Evolutionary conservation across 768 basidiomycete genomes (phyloP), one percentile per base, ranked within the genome.

Genomic region (Agrocybe pediades): DNA sequence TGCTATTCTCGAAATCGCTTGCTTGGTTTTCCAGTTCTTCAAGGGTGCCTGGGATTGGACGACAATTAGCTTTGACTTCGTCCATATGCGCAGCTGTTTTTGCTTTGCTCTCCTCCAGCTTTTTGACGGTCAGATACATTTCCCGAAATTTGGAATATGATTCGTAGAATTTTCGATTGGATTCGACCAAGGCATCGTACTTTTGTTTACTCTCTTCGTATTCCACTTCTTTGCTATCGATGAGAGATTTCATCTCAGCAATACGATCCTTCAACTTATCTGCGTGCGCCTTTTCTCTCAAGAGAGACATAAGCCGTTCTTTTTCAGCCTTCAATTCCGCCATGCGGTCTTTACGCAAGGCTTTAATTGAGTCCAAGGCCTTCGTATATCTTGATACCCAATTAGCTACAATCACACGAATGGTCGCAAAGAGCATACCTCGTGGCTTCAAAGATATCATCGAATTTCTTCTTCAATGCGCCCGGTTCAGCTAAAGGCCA

Each of bases 391-490:
- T 97, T 53, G 16, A 21, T 36, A 51, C 45, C 9, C 55, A 43
- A 47, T 39, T 1, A 16, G 23, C 19, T 5, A 23, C 24, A 25
- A 56, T 41, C 17, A 41, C 13, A 25, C 17, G 15, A 23, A 8
- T 20, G n/a, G 9, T 43, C 6, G 7, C 23, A 11, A n/a, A 29
- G 27, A 39, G 65, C 76, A 26, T 46, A 91, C 94, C 90, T 89
- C 17, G 95, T 98, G 3, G 97, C 97, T 70, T 99, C 97, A 63
- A 99, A 98, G 52, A 99, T 99, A 63, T 99, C 97, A 63, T 99
- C 97, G 56, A 99, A 99, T 68, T 98, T 98, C 81, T 98, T 98
- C 80, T 99, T 99, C 30, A 99, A 72, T 0, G 85, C 81, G 9
- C 91, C 75, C 2, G 96, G 91, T 62, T 98, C 97, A 0, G 95